A percentile compares a stretch with the other conserved stretches of the same genome.
These are phyloP conservation scores for Chaetomiaceae sp. DNA, from an alignment of 2,329 filamentous ascomycete genomes.

Conservation along the genomic window DNA sequence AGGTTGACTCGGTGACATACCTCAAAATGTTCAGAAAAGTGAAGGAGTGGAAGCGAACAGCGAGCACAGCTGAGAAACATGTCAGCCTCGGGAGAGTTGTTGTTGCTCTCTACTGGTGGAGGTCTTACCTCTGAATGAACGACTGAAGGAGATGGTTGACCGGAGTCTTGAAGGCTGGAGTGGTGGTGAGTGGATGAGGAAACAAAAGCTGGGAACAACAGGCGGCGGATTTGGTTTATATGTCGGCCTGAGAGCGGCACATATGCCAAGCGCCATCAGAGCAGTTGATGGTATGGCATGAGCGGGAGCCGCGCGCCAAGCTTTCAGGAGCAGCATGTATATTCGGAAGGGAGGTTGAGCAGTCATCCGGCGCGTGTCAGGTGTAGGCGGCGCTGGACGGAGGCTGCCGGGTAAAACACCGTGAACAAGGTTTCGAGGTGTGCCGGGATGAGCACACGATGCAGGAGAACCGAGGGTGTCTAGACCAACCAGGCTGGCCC, in stretches of 20 bases:
- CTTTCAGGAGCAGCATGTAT: constrained; percentile 27
- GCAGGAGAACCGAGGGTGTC: background rate
- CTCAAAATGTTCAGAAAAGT: constrained; percentile 37
- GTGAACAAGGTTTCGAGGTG: constrained; percentile 16
- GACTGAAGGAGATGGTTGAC: constrained; percentile 35
- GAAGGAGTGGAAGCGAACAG: constrained; percentile 43
- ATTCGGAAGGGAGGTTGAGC: constrained; percentile 37
- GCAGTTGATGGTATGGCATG: constrained; percentile 24
- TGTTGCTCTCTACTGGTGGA: background rate
- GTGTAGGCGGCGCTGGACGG: constrained; percentile 31
- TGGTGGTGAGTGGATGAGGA: constrained; percentile 35
- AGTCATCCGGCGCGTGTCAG: constrained; percentile 41
- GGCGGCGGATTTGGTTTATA: constrained; percentile 36
- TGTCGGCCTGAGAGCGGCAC: constrained; percentile 24
- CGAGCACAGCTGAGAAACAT: constrained; percentile 42
- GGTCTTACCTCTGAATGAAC: constrained; percentile 45
- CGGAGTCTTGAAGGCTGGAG: constrained; percentile 26
- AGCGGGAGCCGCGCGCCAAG: constrained; percentile 30
- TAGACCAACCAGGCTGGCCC: background rate
- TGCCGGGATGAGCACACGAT: constrained; percentile 17
- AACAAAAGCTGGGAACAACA: constrained; percentile 25
- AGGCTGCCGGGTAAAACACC: constrained; percentile 33
- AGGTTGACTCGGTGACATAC: constrained; percentile 22
- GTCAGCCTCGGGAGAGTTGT: constrained; percentile 11
- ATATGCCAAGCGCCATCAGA: background rate